Conservation (phyloP, 2,329 filamentous ascomycete species). For the Arachnopeziza araneosa region DNA sequence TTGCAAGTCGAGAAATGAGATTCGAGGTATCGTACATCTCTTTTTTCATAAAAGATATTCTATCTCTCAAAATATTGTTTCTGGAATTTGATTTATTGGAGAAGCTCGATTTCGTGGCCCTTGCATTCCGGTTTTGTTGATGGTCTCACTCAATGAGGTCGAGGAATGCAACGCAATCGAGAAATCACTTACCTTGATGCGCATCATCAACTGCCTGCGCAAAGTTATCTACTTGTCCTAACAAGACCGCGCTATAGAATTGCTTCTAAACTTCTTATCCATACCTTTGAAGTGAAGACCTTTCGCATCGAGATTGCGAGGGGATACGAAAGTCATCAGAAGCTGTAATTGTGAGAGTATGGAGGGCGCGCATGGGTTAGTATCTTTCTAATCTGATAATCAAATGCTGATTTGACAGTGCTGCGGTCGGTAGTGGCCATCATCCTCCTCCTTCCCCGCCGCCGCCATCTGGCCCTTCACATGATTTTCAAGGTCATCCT, state of each 20-base stretch:
- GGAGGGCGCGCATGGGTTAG: not conserved
- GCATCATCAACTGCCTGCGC: not conserved
- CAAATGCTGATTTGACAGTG: not conserved
- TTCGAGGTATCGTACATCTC: too few species aligned
- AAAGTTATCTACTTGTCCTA: not conserved
- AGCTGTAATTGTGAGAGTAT: not conserved
- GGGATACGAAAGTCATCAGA: not conserved
- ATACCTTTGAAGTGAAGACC: too few species aligned
- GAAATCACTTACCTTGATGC: not conserved
- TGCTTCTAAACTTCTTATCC: too few species aligned
- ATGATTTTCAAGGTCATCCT: conserved; percentile 19
- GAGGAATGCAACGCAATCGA: conserved; percentile 5
- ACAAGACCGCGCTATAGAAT: not conserved
- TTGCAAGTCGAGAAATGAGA: too few species aligned
- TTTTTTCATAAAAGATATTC: too few species aligned
- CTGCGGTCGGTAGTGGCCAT: not conserved
- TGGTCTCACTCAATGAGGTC: not conserved
- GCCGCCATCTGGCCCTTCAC: too few species aligned
- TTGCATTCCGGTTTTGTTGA: conserved; percentile 8
- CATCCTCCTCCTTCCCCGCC: too few species aligned
- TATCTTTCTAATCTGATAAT: not conserved
- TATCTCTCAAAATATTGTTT: too few species aligned
- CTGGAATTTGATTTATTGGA: not conserved
- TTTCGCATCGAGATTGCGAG: too few species aligned
- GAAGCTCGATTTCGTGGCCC: not conserved